These are phyloP conservation scores for Alternaria ventricosa DNA, from an alignment of 2,329 filamentous ascomycete genomes.

Conservation along the genomic window DNA sequence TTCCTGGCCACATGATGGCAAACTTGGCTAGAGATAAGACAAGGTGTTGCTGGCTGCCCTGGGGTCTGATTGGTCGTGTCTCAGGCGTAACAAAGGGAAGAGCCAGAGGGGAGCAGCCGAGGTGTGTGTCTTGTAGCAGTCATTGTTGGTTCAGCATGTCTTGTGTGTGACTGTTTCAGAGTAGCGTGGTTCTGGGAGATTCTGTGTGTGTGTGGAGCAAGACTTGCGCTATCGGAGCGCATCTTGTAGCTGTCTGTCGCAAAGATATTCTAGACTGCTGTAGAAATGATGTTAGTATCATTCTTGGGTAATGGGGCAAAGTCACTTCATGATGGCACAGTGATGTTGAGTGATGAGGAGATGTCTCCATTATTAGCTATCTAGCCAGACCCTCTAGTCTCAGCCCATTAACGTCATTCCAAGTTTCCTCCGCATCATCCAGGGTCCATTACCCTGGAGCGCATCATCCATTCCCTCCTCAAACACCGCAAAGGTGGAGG, in stretches of 20 bases:
- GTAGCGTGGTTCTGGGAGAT: background rate
- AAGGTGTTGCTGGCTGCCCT: background rate
- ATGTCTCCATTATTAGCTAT: slow-evolving; percentile 15
- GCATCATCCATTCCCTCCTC: slow-evolving; percentile 21
- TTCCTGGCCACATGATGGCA: slow-evolving; percentile 26
- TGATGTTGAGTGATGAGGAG: slow-evolving; percentile 14
- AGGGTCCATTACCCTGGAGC: slow-evolving; percentile 9
- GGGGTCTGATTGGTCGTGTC: slow-evolving; percentile 8
- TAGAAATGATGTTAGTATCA: background rate
- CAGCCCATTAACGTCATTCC: slow-evolving; percentile 13
- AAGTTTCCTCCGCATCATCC: slow-evolving; percentile 11
- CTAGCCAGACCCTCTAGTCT: slow-evolving; percentile 8
- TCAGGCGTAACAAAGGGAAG: slow-evolving; percentile 15
- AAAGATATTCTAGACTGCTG: background rate
- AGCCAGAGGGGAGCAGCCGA: slow-evolving; percentile 9
- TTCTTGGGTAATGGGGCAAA: slow-evolving; percentile 17
- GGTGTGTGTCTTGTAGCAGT: slow-evolving; percentile 5
- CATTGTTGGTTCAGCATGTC: background rate
- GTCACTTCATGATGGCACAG: slow-evolving; percentile 16
- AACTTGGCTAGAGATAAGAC: slow-evolving; percentile 10
- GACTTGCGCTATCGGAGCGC: background rate
- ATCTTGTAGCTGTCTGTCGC: background rate
- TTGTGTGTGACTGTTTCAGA: slow-evolving; percentile 25
- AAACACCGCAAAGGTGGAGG: slow-evolving; percentile 22
- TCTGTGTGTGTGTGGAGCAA: background rate